Conservation (phyloP, 2,329 filamentous ascomycete species). For the Colletotrichum tamarilloi region DNA sequence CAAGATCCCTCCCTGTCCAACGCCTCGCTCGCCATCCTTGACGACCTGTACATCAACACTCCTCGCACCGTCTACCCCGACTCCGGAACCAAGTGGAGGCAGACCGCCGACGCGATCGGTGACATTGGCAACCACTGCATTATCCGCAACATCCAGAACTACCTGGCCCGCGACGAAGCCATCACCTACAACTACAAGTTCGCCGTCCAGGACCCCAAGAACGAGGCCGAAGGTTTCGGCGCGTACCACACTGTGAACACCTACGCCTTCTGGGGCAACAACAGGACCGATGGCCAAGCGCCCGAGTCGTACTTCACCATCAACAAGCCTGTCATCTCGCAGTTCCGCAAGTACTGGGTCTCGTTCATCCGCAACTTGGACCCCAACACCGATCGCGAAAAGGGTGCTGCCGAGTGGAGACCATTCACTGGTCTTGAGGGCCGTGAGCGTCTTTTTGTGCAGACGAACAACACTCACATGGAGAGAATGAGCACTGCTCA, state of each 20-base stretch:
- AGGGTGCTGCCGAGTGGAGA: slow-evolving; percentile 63
- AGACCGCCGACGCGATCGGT: slow-evolving; percentile 48
- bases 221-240: slow-evolving; percentile 66
- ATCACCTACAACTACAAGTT: slow-evolving; percentile 75
- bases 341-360: slow-evolving; percentile 79
- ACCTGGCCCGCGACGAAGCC: slow-evolving; percentile 45
- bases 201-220: slow-evolving; percentile 70
- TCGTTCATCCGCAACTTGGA: slow-evolving; percentile 76
- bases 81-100: slow-evolving; percentile 50
- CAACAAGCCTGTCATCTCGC: slow-evolving; percentile 68
- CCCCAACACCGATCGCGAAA: slow-evolving; percentile 66
- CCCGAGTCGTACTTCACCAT: slow-evolving; percentile 66
- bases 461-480: slow-evolving; percentile 52
- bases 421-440: slow-evolving; percentile 48
- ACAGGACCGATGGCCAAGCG: slow-evolving; percentile 58
- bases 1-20: slow-evolving; percentile 48
- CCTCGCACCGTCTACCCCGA: slow-evolving; percentile 45
- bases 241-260: slow-evolving; percentile 76
- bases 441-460: slow-evolving; percentile 52
- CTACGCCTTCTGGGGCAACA: slow-evolving; percentile 74
- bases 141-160: slow-evolving; percentile 44
- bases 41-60: slow-evolving; percentile 49
- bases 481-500: slow-evolving; percentile 50
- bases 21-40: slow-evolving; percentile 45
- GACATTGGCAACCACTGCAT: slow-evolving; percentile 51